phyloP scores from a whole-genome alignment of 257 asterid genomes.

The Plantago elongata region DNA sequence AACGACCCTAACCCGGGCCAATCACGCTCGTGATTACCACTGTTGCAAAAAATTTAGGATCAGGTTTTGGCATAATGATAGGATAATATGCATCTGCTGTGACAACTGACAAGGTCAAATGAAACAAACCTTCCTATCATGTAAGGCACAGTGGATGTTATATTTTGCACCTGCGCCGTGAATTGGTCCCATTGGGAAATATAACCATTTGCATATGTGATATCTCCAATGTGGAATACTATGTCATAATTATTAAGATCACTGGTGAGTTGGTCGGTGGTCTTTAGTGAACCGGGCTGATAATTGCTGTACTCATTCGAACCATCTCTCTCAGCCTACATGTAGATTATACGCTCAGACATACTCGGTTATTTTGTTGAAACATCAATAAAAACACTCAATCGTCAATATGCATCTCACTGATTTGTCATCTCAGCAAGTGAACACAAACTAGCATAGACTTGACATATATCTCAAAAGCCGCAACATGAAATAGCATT shows the following conservation, averaged over 20 bases:
- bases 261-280: slow-evolving; percentile 72
- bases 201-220: slow-evolving; percentile 56
- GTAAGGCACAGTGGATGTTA: slow-evolving; percentile 71
- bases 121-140: slow-evolving; percentile 77
- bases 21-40: slow-evolving; percentile 78
- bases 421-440: not conserved
- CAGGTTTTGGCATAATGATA: not conserved
- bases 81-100: too few species aligned
- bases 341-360: slow-evolving; percentile 11
- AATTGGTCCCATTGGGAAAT: slow-evolving; percentile 91
- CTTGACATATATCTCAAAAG: too few species aligned
- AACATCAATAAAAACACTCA: not conserved
- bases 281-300: slow-evolving; percentile 80
- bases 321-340: slow-evolving; percentile 91
- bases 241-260: slow-evolving; percentile 55
- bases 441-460: too few species aligned
- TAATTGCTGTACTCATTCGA: slow-evolving; percentile 75
- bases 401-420: not conserved
- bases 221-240: slow-evolving; percentile 60
- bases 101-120: not conserved
- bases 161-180: slow-evolving; percentile 80
- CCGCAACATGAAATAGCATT: too few species aligned
- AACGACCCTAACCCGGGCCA: slow-evolving; percentile 73
- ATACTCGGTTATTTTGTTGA: too few species aligned
- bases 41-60: slow-evolving; percentile 19